phyloP scores from a whole-genome alignment of 2,329 filamentous ascomycete species.

The Fusarium ramigenum region DNA sequence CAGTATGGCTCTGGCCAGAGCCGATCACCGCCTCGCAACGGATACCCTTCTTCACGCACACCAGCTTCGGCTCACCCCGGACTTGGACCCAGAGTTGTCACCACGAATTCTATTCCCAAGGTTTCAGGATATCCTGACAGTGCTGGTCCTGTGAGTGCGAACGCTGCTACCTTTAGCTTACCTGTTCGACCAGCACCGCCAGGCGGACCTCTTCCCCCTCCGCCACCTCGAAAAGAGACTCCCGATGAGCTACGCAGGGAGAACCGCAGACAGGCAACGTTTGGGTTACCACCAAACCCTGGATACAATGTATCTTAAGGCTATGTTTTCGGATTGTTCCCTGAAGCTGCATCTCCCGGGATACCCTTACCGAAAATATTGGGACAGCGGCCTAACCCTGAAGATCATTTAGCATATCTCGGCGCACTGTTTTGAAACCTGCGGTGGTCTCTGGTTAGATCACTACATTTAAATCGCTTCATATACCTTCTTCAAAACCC shows the following conservation, averaged over 20 bases:
- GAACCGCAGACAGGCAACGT: conserved; percentile 62
- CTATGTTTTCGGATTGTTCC: not conserved
- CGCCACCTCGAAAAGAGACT: conserved; percentile 67
- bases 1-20: conserved; percentile 55
- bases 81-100: conserved; percentile 61
- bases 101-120: conserved; percentile 64
- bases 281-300: conserved; percentile 58
- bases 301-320: conserved; percentile 47
- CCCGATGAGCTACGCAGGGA: conserved; percentile 63
- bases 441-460: conserved; percentile 39
- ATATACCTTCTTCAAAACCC: conserved; percentile 34
- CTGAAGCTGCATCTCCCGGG: conserved; percentile 25
- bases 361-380: conserved; percentile 29
- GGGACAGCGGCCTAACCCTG: conserved; percentile 30
- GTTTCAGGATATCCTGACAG: conserved; percentile 51
- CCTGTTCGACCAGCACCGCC: conserved; percentile 72
- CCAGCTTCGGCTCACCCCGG: conserved; percentile 57
- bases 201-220: conserved; percentile 66
- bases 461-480: conserved; percentile 34
- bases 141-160: conserved; percentile 54
- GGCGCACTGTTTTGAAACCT: conserved; percentile 46
- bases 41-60: conserved; percentile 57
- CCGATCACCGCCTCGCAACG: conserved; percentile 63
- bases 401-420: conserved; percentile 47
- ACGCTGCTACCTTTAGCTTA: conserved; percentile 65